These are phyloP conservation scores for Picea glauca DNA, from an alignment of 75 land plant species.

Conservation along the genomic window DNA sequence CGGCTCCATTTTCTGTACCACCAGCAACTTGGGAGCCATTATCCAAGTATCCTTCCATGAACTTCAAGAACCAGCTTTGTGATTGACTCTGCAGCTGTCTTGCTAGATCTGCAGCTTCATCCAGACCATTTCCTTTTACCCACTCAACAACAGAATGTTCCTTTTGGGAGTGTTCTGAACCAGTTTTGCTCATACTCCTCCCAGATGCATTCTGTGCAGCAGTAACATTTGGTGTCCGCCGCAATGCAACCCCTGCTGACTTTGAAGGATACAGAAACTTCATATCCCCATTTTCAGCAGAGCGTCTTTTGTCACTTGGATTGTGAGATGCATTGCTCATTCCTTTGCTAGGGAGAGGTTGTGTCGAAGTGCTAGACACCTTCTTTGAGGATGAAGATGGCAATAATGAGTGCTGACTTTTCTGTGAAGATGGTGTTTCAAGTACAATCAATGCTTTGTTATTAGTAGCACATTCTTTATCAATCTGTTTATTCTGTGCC, in stretches of 20 bases:
- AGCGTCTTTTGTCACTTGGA: slow-evolving; percentile 1
- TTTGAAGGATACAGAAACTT: background rate
- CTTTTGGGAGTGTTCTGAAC: background rate
- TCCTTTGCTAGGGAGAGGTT: slow-evolving; percentile 7
- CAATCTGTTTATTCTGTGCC: background rate
- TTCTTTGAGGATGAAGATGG: slow-evolving; percentile 19
- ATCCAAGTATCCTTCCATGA: slow-evolving; percentile 79
- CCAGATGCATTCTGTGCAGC: background rate
- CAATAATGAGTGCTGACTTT: slow-evolving; percentile 17
- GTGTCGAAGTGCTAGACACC: background rate
- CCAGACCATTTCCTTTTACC: slow-evolving; percentile 56
- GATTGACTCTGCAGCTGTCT: slow-evolving; percentile 46
- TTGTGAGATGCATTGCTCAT: slow-evolving; percentile 4
- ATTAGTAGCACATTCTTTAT: background rate
- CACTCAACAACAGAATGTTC: slow-evolving; percentile 29
- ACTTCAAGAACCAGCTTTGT: slow-evolving; percentile 81
- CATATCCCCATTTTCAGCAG: slow-evolving; percentile 6
- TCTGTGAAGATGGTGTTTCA: slow-evolving; percentile 14
- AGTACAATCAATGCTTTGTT: slow-evolving; percentile 7
- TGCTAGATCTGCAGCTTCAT: slow-evolving; percentile 63
- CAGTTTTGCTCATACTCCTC: slow-evolving; percentile 1
- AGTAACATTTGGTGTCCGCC: slow-evolving; percentile 4
- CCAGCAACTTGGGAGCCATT: slow-evolving; percentile 12
- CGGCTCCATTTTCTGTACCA: slow-evolving; percentile 27
- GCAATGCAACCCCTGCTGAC: background rate